Evolutionary conservation across 169 alveolate genomes (phyloP), one percentile per base, ranked within the genome.

Genomic region (Plasmodium ovale): DNA sequence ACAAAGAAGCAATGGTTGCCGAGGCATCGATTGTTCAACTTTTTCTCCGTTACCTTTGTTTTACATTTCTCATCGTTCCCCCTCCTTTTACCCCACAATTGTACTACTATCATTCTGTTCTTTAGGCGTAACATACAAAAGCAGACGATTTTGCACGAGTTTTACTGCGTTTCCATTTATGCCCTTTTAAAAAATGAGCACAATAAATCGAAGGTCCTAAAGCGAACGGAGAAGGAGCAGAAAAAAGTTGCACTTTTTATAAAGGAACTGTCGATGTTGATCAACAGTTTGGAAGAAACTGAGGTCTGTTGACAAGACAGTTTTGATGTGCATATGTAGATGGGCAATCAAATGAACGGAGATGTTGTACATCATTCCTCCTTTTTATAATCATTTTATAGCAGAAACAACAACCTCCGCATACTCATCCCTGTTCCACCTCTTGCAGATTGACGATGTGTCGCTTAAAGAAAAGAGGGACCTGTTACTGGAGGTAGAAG

Each of bases 151-250:
- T 23, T 77, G 10, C 88, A 77, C 31, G 77, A 77, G 25, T 56
- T 77, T 2, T 60, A 77, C 54, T 77, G 71, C 29, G 47, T 77
- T 27, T 47, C 65, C 7, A 77, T 62, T 54, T 77, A 77, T 67
- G 60, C 88, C 16, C 31, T 68, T 35, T 77, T 77, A 77, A 77
- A 42, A 77, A 77, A 77, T 47, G 88, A 77, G 37, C 68, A 77
- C 4, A 53, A 53, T 49, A 77, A 77, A 67, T 16, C 29, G 12
- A 29, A 49, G 47, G 47, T 67, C 27, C 37, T 77, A 7, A 49
- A 25, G 14, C 19, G 19, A 42, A 29, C 47, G 14, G 74, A 77
- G 19, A 31, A 60, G 33, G 62, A 62, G 39, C 54, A 42, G 39
- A 47, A n/a, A 25, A 53, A 44, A 62, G 65, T 77, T 0, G 77